These are phyloP conservation scores for Torulaspora gathmanii DNA, from an alignment of 805 yeast genomes.

Conservation along the genomic window DNA sequence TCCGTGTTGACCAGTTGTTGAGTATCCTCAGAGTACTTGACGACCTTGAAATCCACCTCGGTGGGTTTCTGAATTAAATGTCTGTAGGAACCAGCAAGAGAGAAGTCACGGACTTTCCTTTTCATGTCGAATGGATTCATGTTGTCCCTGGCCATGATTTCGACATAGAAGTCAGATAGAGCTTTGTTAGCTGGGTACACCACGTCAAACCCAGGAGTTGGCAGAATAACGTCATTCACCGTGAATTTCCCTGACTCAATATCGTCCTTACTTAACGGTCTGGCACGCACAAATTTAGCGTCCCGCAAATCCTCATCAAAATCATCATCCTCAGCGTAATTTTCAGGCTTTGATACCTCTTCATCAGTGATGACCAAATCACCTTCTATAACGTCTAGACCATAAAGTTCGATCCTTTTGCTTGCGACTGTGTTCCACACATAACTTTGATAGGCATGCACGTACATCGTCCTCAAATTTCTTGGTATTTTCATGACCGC, in stretches of 20 bases:
- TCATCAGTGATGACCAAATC: slow-evolving; percentile 59
- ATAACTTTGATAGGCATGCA: slow-evolving; percentile 94
- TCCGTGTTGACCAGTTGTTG: slow-evolving; percentile 80
- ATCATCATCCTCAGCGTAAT: slow-evolving; percentile 44
- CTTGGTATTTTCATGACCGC: slow-evolving; percentile 89
- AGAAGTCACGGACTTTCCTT: slow-evolving; percentile 80
- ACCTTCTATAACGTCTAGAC: slow-evolving; percentile 67
- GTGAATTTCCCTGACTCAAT: slow-evolving; percentile 51
- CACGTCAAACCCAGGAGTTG: slow-evolving; percentile 97
- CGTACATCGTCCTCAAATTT: slow-evolving; percentile 89
- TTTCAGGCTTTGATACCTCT: slow-evolving; percentile 19
- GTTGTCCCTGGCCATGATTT: slow-evolving; percentile 72
- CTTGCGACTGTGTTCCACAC: slow-evolving; percentile 90
- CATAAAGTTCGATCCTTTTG: slow-evolving; percentile 65
- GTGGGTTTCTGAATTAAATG: slow-evolving; percentile 61
- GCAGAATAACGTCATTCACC: slow-evolving; percentile 81
- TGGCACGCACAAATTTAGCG: slow-evolving; percentile 58
- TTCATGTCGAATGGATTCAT: slow-evolving; percentile 83
- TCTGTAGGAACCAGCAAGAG: slow-evolving; percentile 88
- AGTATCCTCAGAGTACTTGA: slow-evolving; percentile 57
- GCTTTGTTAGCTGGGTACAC: slow-evolving; percentile 68
- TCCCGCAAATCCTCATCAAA: slow-evolving; percentile 69
- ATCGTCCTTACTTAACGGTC: slow-evolving; percentile 72
- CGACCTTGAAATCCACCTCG: slow-evolving; percentile 54
- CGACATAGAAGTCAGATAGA: slow-evolving; percentile 57